These are phyloP conservation scores for Agaricus subrufescens DNA, from an alignment of 768 basidiomycete species.

Conservation along the genomic window DNA sequence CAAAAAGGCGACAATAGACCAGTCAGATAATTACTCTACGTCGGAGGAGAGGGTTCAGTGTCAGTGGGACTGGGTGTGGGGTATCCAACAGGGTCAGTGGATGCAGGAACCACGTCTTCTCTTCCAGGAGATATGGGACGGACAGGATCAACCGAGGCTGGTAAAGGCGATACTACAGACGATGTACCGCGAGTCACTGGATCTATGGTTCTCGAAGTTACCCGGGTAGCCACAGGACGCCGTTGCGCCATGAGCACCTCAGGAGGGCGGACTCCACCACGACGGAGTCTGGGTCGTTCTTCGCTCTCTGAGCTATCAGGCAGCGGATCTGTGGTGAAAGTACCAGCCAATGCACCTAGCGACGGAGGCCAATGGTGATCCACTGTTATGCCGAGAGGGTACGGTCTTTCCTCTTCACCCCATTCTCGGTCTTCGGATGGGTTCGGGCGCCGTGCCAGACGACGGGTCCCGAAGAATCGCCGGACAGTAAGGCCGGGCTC, in stretches of 20 bases:
- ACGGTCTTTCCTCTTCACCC: background rate
- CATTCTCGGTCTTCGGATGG: background rate
- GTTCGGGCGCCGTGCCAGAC: conserved; percentile 2
- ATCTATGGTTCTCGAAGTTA: background rate
- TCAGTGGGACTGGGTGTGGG: conserved; percentile 47
- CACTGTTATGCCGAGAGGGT: background rate
- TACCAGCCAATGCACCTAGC: background rate
- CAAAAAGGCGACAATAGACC: background rate
- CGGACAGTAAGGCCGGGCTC: conserved; percentile 8
- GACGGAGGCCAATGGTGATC: background rate
- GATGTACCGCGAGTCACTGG: background rate
- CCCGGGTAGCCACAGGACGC: background rate
- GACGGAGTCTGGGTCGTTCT: conserved; percentile 33
- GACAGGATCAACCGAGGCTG: background rate
- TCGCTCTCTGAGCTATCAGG: background rate
- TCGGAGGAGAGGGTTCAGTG: conserved; percentile 25
- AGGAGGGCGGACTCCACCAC: conserved; percentile 63
- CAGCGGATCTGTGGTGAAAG: background rate
- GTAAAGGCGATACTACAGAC: background rate
- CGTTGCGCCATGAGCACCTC: conserved; percentile 45
- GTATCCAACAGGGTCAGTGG: conserved; percentile 33
- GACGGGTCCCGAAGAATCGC: conserved; percentile 10
- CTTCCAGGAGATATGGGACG: conserved; percentile 7
- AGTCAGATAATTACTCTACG: conserved; percentile 14
- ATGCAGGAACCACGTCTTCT: conserved; percentile 3